These are phyloP conservation scores for Grosmannia serpens DNA, from an alignment of 2,329 filamentous ascomycete genomes.

Conservation along the genomic window DNA sequence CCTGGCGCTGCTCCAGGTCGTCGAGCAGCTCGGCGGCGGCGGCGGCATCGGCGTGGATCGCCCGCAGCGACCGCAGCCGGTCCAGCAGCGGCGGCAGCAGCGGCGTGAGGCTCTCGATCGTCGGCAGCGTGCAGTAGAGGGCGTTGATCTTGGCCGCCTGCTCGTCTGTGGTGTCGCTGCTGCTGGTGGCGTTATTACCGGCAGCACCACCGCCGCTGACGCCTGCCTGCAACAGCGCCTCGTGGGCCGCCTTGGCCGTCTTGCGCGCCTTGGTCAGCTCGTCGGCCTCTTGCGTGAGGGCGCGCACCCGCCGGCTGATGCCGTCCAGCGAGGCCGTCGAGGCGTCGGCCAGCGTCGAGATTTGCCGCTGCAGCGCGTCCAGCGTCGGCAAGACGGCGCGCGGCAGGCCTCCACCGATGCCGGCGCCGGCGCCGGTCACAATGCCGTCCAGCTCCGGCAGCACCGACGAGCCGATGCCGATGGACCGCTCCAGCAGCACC, in stretches of 20 bases:
- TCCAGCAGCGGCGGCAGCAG: conserved; percentile 78
- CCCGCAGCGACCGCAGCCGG: conserved; percentile 68
- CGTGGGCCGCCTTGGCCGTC: conserved; percentile 50
- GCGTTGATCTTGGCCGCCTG: conserved; percentile 82
- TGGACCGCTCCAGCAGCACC: conserved; percentile 62
- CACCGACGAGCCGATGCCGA: conserved; percentile 65
- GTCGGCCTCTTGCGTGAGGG: conserved; percentile 62
- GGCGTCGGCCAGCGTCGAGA: conserved; percentile 62
- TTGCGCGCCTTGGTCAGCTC: conserved; percentile 54
- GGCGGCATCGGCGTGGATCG: conserved; percentile 79
- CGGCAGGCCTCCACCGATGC: conserved; percentile 25
- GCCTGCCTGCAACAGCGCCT: conserved; percentile 40
- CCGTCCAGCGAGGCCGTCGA: conserved; percentile 63
- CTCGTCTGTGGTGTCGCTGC: conserved; percentile 42
- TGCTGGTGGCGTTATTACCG: conserved; percentile 6
- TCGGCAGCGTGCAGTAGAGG: conserved; percentile 77
- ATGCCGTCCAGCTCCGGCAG: conserved; percentile 49
- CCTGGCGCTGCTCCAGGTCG: conserved; percentile 66
- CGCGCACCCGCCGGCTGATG: conserved; percentile 56
- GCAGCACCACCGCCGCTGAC: conserved; percentile 10
- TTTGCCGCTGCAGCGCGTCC: conserved; percentile 67
- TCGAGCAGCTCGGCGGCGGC: conserved; percentile 67
- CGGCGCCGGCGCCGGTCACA: conserved; percentile 17
- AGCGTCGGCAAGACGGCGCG: conserved; percentile 73
- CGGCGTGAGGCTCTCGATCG: conserved; percentile 76